Conservation (phyloP, 2,329 filamentous ascomycete species). For the Xylariaceae sp. region DNA sequence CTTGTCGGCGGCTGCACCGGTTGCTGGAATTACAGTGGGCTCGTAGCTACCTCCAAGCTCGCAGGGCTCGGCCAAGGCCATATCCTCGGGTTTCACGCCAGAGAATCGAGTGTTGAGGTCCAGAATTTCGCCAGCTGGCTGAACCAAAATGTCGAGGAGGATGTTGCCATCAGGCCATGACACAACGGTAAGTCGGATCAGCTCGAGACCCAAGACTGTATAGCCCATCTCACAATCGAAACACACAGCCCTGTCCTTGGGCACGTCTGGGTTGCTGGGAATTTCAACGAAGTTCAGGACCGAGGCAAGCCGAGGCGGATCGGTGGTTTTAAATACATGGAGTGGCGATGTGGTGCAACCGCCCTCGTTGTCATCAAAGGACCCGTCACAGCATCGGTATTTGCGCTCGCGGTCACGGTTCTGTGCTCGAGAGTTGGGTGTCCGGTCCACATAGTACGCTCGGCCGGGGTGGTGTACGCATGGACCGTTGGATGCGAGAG, state of each 20-base stretch:
- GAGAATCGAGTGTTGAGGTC: slow-evolving; percentile 92
- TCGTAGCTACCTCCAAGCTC: slow-evolving; percentile 27
- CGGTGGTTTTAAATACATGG: slow-evolving; percentile 84
- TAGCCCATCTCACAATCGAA: slow-evolving; percentile 99
- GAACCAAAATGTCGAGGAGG: slow-evolving; percentile 79
- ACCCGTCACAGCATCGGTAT: slow-evolving; percentile 75
- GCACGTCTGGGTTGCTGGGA: slow-evolving; percentile 54
- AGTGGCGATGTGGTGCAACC: slow-evolving; percentile 68
- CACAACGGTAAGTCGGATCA: slow-evolving; percentile 83
- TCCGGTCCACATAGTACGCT: slow-evolving; percentile 51
- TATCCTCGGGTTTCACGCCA: slow-evolving; percentile 74
- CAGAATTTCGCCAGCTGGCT: slow-evolving; percentile 74
- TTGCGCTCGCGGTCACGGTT: slow-evolving; percentile 45
- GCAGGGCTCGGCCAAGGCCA: slow-evolving; percentile 61
- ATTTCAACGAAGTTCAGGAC: slow-evolving; percentile 77
- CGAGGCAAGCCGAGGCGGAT: slow-evolving; percentile 68
- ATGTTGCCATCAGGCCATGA: slow-evolving; percentile 74
- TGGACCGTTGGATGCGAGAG: slow-evolving; percentile 67
- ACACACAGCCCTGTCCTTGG: slow-evolving; percentile 59
- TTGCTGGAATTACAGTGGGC: slow-evolving; percentile 22
- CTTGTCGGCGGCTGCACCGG: slow-evolving; percentile 20
- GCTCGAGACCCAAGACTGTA: slow-evolving; percentile 79
- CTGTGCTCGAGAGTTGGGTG: slow-evolving; percentile 51
- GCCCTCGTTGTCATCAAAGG: slow-evolving; percentile 55
- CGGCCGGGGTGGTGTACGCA: slow-evolving; percentile 81